These are phyloP conservation scores for Scedosporium minutisporum DNA, from an alignment of 2,329 filamentous ascomycete genomes.

Conservation along the genomic window DNA sequence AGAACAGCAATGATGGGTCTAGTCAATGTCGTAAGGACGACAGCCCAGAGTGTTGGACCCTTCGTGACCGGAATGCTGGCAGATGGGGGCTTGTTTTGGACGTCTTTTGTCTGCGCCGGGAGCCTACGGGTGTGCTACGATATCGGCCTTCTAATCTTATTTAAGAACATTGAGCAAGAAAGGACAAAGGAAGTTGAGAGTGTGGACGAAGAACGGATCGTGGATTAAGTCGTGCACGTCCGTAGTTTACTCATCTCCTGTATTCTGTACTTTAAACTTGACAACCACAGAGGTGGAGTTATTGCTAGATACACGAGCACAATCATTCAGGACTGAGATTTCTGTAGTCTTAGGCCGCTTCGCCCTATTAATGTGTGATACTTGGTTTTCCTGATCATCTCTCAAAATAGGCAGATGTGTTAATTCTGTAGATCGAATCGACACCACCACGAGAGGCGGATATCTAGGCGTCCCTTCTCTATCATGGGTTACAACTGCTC, in stretches of 20 bases:
- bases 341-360: no score
- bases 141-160: slow-evolving; percentile 43
- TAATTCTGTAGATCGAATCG: no score
- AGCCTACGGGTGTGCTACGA: slow-evolving; percentile 53
- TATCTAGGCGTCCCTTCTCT: no score
- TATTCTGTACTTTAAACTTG: no score
- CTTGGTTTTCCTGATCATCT: no score
- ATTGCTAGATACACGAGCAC: no score
- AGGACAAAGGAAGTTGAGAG: background rate
- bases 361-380: no score
- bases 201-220: background rate
- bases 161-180: slow-evolving; percentile 14
- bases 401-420: no score
- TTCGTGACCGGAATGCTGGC: slow-evolving; percentile 55
- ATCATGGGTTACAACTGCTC: no score
- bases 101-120: slow-evolving; percentile 55
- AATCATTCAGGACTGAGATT: no score
- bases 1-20: slow-evolving; percentile 64
- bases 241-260: background rate
- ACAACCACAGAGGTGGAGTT: no score
- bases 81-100: slow-evolving; percentile 44
- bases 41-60: slow-evolving; percentile 51
- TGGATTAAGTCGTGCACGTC: background rate
- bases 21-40: slow-evolving; percentile 60
- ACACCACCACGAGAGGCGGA: no score